Conservation (phyloP, 257 asterid species). For the Petunia axillaris region DNA sequence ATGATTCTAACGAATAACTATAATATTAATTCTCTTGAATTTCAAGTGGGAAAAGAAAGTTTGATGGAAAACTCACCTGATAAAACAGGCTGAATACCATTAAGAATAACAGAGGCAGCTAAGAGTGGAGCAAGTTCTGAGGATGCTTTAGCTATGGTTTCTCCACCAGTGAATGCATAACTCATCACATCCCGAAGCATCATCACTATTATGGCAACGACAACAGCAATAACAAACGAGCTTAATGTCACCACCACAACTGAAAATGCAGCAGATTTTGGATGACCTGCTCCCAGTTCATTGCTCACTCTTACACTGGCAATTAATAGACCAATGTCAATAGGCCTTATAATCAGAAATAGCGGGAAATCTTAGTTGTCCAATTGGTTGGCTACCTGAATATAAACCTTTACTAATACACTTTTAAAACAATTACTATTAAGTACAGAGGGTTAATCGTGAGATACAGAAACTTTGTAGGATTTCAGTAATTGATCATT, state of each 20-base stretch:
- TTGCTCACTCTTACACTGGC: constrained; percentile 49
- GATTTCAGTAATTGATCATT: neutral
- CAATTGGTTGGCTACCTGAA: too few relatives aligned
- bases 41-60: neutral
- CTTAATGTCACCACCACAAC: constrained; percentile 36
- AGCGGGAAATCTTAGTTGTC: too few relatives aligned
- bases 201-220: constrained; percentile 26
- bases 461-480: neutral
- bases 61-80: constrained; percentile 33
- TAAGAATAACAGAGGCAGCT: constrained; percentile 38
- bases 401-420: neutral
- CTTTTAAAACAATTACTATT: too few relatives aligned
- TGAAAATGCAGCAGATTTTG: constrained; percentile 42
- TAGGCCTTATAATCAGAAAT: too few relatives aligned
- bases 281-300: constrained; percentile 49
- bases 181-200: constrained; percentile 32
- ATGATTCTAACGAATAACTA: neutral
- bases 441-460: neutral
- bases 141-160: constrained; percentile 34
- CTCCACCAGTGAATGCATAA: constrained; percentile 41
- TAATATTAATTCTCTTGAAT: neutral
- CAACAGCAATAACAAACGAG: constrained; percentile 31
- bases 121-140: constrained; percentile 43
- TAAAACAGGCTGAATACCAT: constrained; percentile 47
- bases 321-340: neutral